Base-by-base conservation (phyloP, 495 filamentous ascomycete species). In the Stereocaulon alpinum region DNA sequence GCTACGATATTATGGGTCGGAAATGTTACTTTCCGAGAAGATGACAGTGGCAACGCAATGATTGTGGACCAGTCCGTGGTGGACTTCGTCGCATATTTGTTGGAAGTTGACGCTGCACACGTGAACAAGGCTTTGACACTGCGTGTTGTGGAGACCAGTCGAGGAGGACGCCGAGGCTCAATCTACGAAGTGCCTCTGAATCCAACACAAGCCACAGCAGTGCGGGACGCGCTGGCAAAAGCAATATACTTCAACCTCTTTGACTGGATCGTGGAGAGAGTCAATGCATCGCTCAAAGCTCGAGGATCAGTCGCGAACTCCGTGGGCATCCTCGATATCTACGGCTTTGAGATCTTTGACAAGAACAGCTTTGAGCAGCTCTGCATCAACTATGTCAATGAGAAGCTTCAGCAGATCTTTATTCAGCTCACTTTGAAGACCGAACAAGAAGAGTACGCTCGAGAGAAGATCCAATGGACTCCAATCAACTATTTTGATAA, bases 401-500 rank as follows among this genome's bases (percentile, higher is more conserved):
- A 99, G 72, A 99, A 99, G 72, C 76, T 99, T 49, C 94, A 99
- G 73, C 94, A 99, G 70, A 99, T 99, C 66, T 99, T 99, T 69
- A 99, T 99, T 61, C 94, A 99, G 71, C 78, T 99, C 61, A 99
- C 94, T 0, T 73, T 99, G 51, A 94, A 93, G 74, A 87, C 94
- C 1, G 94, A 99, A 69, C 94, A 99, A 73, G 94, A 99, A 59
- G 94, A 99, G 71, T 99, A 99, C 63, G 90, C 87, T 14, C 78
- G 90, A 49, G 94, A 99, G 70, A 83, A 96, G 75, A 99, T 99
- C 70, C 82, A 91, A 68, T 99, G 94, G 94, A 96, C 91, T 0
- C 94, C 94, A 3, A 99, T 99, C 77, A 92, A 91, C 64, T 99
- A 97, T 74, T 99, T 99, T 63, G 94, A 99, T 73, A 99, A 99